Conservation (phyloP, 2,329 filamentous ascomycete genomes). For the Exophiala viscosa region DNA sequence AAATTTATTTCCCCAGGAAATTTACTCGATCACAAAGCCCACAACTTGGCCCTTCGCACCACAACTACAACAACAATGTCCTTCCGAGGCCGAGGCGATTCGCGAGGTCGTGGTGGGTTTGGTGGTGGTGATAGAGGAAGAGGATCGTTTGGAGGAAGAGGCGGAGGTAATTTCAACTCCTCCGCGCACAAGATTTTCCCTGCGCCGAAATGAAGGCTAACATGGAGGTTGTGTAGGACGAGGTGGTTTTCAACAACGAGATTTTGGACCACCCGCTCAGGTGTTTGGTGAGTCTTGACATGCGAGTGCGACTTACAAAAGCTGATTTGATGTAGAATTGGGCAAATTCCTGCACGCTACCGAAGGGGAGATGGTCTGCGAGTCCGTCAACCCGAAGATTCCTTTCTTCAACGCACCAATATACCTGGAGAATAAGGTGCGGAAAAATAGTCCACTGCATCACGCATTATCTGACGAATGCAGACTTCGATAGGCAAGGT, state of each 20-base stretch:
- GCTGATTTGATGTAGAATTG: constrained; percentile 64
- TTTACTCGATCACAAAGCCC: constrained; percentile 1
- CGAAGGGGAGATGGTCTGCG: constrained; percentile 97
- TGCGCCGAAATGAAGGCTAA: constrained; percentile 21
- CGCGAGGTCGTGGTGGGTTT: constrained; percentile 49
- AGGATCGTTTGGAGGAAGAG: constrained; percentile 39
- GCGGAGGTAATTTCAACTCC: constrained; percentile 39
- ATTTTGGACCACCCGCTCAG: constrained; percentile 60
- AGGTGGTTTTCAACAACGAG: constrained; percentile 58
- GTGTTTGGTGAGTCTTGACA: constrained; percentile 51
- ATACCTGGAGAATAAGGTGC: constrained; percentile 95
- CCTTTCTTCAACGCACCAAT: constrained; percentile 99
- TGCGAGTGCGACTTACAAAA: constrained; percentile 4
- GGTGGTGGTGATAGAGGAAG: constrained; percentile 53
- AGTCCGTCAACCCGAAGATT: constrained; percentile 89
- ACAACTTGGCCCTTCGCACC: constrained; percentile 11
- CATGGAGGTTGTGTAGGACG: constrained; percentile 39
- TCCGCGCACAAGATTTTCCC: constrained; percentile 24
- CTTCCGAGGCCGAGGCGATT: constrained; percentile 60
- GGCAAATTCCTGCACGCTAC: constrained; percentile 89
- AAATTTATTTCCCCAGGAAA: constrained; percentile 18
- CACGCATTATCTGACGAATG: constrained; percentile 11
- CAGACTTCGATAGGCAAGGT: constrained; percentile 89
- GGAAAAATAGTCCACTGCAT: constrained; percentile 12
- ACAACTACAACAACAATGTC: constrained; percentile 59